These are phyloP conservation scores for Naganishia cerealis DNA, from an alignment of 1,284 basidiomycete species.

Conservation along the genomic window DNA sequence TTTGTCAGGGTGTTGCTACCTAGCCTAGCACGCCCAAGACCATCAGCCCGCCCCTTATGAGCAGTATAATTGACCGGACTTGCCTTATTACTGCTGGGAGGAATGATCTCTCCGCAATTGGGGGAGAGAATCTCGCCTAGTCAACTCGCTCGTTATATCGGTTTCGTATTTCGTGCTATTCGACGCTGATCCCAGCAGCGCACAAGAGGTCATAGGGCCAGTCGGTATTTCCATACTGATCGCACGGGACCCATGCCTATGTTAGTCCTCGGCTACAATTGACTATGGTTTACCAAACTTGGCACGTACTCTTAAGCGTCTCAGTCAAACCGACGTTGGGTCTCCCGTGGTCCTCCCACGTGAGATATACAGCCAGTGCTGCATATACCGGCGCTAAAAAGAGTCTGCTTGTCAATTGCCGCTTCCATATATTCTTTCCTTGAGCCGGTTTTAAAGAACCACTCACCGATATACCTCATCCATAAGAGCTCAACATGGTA, in stretches of 20 bases:
- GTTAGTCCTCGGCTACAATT: too few species aligned
- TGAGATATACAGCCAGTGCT: slow-evolving; percentile 12
- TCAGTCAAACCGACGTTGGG: neutral
- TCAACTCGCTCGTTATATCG: too few species aligned
- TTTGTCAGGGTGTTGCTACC: too few species aligned
- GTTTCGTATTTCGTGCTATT: too few species aligned
- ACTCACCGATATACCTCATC: slow-evolving; percentile 26
- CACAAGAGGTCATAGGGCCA: neutral
- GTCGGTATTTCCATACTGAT: neutral
- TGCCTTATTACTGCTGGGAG: too few species aligned
- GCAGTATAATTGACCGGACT: too few species aligned
- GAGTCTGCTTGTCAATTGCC: neutral
- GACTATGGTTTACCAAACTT: neutral
- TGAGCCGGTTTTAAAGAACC: too few species aligned
- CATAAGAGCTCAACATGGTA: slow-evolving; percentile 19
- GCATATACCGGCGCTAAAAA: slow-evolving; percentile 16
- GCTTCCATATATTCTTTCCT: neutral
- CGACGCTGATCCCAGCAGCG: neutral
- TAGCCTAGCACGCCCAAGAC: too few species aligned
- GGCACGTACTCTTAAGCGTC: neutral
- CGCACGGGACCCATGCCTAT: neutral
- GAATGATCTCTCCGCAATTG: too few species aligned
- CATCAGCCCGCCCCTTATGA: too few species aligned
- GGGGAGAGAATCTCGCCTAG: too few species aligned
- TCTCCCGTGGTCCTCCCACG: slow-evolving; percentile 23